phyloP scores from a whole-genome alignment of 2,329 filamentous ascomycete genomes.

The Stachybotrys elegans region DNA sequence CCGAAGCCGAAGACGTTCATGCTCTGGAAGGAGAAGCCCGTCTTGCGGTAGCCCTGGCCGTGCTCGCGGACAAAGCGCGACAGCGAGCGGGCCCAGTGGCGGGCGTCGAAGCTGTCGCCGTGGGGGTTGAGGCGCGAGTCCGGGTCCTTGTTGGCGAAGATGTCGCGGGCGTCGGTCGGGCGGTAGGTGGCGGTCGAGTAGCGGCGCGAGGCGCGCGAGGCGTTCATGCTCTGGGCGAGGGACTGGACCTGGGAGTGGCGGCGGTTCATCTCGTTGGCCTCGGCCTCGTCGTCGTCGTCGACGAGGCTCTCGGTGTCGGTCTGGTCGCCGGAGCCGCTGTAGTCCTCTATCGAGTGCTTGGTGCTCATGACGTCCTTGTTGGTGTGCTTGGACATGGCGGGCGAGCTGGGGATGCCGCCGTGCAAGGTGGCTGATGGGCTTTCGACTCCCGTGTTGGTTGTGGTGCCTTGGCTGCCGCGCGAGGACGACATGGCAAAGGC shows the following conservation, averaged over 20 bases:
- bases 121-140: slow-evolving; percentile 44
- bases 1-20: slow-evolving; percentile 43
- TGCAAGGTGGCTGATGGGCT: no score
- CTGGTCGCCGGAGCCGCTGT: neutral
- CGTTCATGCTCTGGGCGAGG: neutral
- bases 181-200: neutral
- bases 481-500: no score
- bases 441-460: no score
- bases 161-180: neutral
- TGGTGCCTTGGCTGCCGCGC: no score
- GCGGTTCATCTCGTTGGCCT: slow-evolving; percentile 1
- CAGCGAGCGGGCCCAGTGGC: slow-evolving; percentile 28
- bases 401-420: no score
- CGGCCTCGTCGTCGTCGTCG: neutral
- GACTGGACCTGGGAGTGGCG: slow-evolving; percentile 1
- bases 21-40: slow-evolving; percentile 37
- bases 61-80: slow-evolving; percentile 17
- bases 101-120: slow-evolving; percentile 44
- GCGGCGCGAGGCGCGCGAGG: no score
- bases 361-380: no score
- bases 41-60: slow-evolving; percentile 20
- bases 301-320: neutral
- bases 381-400: no score
- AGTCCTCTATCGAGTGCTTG: neutral
- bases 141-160: slow-evolving; percentile 8